Evolutionary conservation across 148 eudicot species (phyloP).

Genomic region (Rhododendron griersonianum): DNA sequence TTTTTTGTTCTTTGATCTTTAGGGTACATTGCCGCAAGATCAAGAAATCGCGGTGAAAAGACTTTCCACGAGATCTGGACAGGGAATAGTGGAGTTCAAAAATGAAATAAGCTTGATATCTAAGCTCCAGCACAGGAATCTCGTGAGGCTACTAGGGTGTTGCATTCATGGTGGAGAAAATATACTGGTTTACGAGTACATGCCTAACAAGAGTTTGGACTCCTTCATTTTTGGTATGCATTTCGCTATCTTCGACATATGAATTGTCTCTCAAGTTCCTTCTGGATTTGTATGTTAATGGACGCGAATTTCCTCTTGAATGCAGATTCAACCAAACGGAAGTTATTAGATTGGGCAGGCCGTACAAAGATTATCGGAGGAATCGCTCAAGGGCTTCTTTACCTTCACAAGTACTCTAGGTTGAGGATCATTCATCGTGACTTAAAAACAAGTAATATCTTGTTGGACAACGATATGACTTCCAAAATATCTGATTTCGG

Average conservation of each 20-base stretch:
- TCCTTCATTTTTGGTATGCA: constrained; percentile 5
- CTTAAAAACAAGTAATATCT: constrained; percentile 6
- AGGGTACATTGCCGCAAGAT: constrained; percentile 2
- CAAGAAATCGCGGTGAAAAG: constrained; percentile 8
- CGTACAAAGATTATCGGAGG: background rate
- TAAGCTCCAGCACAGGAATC: constrained; percentile 5
- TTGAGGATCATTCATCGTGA: background rate
- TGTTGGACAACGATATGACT: too few species aligned
- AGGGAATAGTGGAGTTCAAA: constrained; percentile 8
- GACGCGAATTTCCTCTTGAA: background rate
- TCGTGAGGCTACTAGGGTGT: constrained; percentile 7
- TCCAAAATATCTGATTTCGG: too few species aligned
- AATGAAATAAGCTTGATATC: constrained; percentile 3
- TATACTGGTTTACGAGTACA: constrained; percentile 1
- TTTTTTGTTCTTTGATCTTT: background rate
- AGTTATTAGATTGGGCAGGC: background rate
- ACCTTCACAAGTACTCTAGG: constrained; percentile 7
- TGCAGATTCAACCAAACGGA: constrained; percentile 1
- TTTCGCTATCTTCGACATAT: background rate
- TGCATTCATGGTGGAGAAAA: constrained; percentile 3
- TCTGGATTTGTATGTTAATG: background rate
- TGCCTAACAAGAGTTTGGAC: constrained; percentile 4
- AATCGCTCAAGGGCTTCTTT: constrained; percentile 8
- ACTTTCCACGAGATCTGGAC: constrained; percentile 6
- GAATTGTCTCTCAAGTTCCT: background rate